Base-by-base conservation (phyloP, 345 rosid species). In the Salix purpurea region DNA sequence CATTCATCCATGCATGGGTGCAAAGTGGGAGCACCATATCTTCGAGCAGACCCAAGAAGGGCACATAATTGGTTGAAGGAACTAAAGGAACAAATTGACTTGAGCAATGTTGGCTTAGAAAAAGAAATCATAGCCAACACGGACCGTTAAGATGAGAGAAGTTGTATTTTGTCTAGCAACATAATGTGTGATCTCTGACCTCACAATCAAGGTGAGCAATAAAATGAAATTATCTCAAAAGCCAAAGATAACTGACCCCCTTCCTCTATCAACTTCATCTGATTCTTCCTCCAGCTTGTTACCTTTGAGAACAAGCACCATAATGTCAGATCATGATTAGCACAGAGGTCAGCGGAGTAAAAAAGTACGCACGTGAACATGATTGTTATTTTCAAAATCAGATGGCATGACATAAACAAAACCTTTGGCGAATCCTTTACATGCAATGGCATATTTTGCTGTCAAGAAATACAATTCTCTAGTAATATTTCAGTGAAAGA, bases 231-330 rank as follows among this genome's bases (percentile, higher is more conserved):
- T 11, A 24, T 34, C 26, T 5, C 50, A 66, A 37, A 52, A 7
- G 46, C 66, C 46, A 69, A 18, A 34, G 21, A 32, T n/a, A 65
- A 72, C 39, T 79, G 71, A 71, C 81, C 67, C 62, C 91, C 96
- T 87, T 69, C 39, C 67, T 78, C 76, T 74, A 56, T 77, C 83
- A 74, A 74, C 65, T 74, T 75, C 80, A 69, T 85, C 77, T 19
- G 84, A 82, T 82, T 83, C 84, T 79, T 81, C 89, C 77, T 83
- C 80, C 66, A 32, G 54, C 73, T 82, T 78, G 78, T 75, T 85
- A 88, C 90, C 97, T 89, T 67, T 16, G 60, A 78, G 71, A 83
- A 65, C 66, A 69, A 71, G 72, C 67, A 74, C 39, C 73, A 72
- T 6, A 60, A 74, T 32, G 37, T 23, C 65, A 32, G 34, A 42